phyloP scores from a whole-genome alignment of 257 asterid genomes.

The Ligustrum vulgare region DNA sequence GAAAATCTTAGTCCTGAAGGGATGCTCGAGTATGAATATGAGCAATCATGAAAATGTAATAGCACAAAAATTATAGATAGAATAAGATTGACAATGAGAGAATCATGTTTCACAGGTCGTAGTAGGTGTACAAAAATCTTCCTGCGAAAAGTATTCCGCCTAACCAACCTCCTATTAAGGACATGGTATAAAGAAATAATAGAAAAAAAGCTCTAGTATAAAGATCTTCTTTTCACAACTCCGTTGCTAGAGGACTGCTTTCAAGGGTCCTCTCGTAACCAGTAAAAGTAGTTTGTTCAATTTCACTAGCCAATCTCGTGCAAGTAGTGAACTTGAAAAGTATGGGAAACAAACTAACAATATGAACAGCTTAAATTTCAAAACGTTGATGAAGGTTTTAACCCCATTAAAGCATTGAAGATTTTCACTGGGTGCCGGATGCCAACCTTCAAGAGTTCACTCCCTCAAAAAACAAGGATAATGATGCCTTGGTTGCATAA shows the following conservation, averaged over 20 bases:
- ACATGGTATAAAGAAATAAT: no score
- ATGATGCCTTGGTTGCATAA: background rate
- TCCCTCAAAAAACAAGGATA: background rate
- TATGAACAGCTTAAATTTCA: background rate
- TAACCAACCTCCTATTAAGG: no score
- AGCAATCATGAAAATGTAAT: slow-evolving; percentile 1
- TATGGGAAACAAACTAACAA: background rate
- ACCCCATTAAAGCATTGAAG: background rate
- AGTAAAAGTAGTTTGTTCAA: no score
- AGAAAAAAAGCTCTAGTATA: no score
- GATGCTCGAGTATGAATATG: background rate
- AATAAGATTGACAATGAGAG: slow-evolving; percentile 8
- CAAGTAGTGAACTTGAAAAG: slow-evolving; percentile 1
- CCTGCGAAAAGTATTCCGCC: background rate
- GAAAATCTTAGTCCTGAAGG: background rate
- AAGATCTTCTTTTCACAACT: no score
- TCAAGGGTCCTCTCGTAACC: no score
- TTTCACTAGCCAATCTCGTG: no score
- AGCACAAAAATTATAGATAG: slow-evolving; percentile 4
- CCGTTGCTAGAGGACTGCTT: no score
- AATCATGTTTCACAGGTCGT: slow-evolving; percentile 11
- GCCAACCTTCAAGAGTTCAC: background rate
- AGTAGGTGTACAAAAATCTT: background rate
- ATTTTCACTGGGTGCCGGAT: background rate
- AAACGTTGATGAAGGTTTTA: background rate